A percentile compares a stretch with the other conserved stretches of the same genome.
phyloP scores from a whole-genome alignment of 495 filamentous ascomycete species.

The Penicillium salamii region DNA sequence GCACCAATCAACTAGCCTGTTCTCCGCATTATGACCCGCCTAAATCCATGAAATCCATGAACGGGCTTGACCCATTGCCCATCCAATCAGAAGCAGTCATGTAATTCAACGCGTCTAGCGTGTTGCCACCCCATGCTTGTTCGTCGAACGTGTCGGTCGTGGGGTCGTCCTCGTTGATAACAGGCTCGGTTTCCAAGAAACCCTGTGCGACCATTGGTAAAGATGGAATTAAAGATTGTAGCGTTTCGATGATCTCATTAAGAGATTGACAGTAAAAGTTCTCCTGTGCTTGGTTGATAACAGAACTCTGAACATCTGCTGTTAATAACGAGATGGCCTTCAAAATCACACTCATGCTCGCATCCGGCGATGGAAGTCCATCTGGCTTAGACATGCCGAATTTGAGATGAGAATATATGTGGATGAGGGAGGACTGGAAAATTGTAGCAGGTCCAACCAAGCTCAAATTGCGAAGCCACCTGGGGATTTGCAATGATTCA shows the following conservation, averaged over 20 bases:
- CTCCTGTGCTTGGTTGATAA: too few species aligned
- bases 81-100: slow-evolving; percentile 6
- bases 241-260: too few species aligned
- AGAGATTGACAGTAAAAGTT: too few species aligned
- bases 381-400: not conserved
- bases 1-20: slow-evolving; percentile 1
- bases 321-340: not conserved
- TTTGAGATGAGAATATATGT: slow-evolving; percentile 6
- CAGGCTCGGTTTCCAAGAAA: too few species aligned
- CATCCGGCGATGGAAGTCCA: not conserved
- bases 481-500: not conserved
- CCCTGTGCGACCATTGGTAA: too few species aligned
- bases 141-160: not conserved
- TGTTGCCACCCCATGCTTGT: not conserved
- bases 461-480: slow-evolving; percentile 6
- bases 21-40: not conserved
- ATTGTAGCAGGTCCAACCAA: slow-evolving; percentile 1
- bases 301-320: too few species aligned
- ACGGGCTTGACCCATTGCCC: not conserved
- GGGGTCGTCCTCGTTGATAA: too few species aligned
- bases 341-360: slow-evolving; percentile 1
- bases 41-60: slow-evolving; percentile 6
- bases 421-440: slow-evolving; percentile 7
- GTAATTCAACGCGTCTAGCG: slow-evolving; percentile 3
- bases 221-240: too few species aligned